phyloP scores from a whole-genome alignment of 176 grass and related monocot species.

The Eleusine coracana region DNA sequence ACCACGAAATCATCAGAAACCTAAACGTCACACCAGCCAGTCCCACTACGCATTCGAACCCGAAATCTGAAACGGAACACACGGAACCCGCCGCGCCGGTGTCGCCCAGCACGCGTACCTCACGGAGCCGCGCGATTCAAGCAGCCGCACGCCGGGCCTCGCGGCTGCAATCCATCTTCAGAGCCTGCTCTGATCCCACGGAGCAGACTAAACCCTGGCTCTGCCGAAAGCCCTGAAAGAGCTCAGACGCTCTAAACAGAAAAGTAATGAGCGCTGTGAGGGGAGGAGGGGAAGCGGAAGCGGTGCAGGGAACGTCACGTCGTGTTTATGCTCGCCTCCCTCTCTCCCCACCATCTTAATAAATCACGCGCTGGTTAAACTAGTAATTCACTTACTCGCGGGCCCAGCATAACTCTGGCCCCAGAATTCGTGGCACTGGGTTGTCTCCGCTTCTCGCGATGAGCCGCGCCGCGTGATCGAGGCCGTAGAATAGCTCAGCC shows the following conservation, averaged over 20 bases:
- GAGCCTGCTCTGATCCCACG: neutral
- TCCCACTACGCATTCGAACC: neutral
- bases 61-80: neutral
- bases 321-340: neutral
- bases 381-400: neutral
- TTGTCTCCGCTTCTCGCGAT: neutral
- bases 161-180: neutral
- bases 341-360: neutral
- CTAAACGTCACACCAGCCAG: neutral
- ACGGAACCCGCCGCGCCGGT: neutral
- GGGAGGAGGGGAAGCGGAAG: neutral
- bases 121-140: conserved; percentile 14
- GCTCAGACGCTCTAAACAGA: neutral
- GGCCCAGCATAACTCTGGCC: neutral
- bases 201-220: neutral
- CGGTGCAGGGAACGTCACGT: conserved; percentile 17
- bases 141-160: conserved; percentile 6
- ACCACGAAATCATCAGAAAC: neutral
- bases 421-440: neutral
- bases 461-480: neutral
- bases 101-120: conserved; percentile 33
- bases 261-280: neutral
- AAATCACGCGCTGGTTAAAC: neutral
- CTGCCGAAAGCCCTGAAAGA: neutral
- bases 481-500: neutral